Percentiles rank a stretch among this genome's conserved stretches.
These are phyloP conservation scores for Penicillium fuscoglaucum DNA, from an alignment of 2,329 filamentous ascomycete genomes.

Conservation along the genomic window DNA sequence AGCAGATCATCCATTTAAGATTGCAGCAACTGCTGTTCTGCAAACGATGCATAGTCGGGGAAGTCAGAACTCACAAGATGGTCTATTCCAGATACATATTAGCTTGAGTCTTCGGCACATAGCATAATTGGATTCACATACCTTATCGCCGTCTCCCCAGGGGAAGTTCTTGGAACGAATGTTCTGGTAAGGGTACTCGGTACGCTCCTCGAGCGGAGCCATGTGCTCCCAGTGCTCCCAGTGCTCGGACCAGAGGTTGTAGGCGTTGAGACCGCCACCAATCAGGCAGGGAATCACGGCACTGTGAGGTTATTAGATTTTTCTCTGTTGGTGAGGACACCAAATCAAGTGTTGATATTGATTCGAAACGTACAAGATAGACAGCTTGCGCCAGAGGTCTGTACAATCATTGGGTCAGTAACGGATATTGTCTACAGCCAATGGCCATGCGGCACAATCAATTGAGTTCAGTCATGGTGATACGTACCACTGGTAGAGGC, in stretches of 20 bases:
- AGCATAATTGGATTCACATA: conserved; percentile 42
- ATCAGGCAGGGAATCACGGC: conserved; percentile 71
- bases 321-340: neutral
- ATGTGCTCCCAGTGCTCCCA: conserved; percentile 93
- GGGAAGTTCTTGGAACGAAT: conserved; percentile 93
- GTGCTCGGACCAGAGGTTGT: conserved; percentile 89
- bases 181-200: conserved; percentile 97
- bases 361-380: conserved; percentile 76
- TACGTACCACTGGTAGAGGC: conserved; percentile 75
- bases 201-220: conserved; percentile 82
- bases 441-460: neutral
- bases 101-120: neutral
- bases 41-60: neutral
- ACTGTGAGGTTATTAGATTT: conserved; percentile 50
- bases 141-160: conserved; percentile 96
- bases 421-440: neutral
- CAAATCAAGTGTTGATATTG: neutral
- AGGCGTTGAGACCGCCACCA: conserved; percentile 77
- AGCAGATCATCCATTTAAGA: neutral
- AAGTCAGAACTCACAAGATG: conserved; percentile 58
- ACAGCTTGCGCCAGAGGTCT: conserved; percentile 96
- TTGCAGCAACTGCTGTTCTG: neutral
- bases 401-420: conserved; percentile 32
- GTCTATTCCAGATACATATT: conserved; percentile 49
- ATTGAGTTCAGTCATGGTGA: conserved; percentile 8